Conservation (phyloP, 2,329 filamentous ascomycete genomes). For the Pseudocercospora cruenta region DNA sequence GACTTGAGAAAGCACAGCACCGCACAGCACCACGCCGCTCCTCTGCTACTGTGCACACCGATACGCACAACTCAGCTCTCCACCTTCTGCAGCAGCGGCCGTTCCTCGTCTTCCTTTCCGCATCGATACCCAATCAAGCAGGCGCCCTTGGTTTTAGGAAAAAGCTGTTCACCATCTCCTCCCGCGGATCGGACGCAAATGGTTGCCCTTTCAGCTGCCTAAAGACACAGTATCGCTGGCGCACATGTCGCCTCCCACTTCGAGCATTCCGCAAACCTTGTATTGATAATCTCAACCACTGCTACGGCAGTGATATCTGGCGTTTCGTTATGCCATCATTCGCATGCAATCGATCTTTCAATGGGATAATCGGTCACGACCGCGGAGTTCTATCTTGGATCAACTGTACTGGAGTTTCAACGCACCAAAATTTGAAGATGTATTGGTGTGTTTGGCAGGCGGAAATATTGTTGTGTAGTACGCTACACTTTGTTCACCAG, state of each 20-base stretch:
- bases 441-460: neutral
- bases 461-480: conserved; percentile 8
- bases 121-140: conserved; percentile 22
- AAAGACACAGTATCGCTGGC: neutral
- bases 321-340: neutral
- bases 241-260: neutral
- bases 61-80: neutral
- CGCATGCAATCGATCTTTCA: conserved; percentile 9
- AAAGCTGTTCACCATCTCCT: neutral
- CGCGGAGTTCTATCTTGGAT: conserved; percentile 7
- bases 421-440: conserved; percentile 6
- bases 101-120: conserved; percentile 5
- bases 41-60: neutral
- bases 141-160: conserved; percentile 10
- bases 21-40: neutral
- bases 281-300: conserved; percentile 13
- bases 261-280: conserved; percentile 3
- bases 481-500: conserved; percentile 1
- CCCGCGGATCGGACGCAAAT: neutral
- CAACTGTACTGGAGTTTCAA: conserved; percentile 10
- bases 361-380: conserved; percentile 2
- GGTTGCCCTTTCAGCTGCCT: neutral
- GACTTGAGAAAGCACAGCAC: neutral
- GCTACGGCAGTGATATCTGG: conserved; percentile 2
- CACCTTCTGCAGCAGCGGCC: neutral